Percentiles rank a stretch among this genome's conserved stretches.
Evolutionary conservation across 805 yeast species (phyloP).

Genomic region (Zygoascus ofunaensis): DNA sequence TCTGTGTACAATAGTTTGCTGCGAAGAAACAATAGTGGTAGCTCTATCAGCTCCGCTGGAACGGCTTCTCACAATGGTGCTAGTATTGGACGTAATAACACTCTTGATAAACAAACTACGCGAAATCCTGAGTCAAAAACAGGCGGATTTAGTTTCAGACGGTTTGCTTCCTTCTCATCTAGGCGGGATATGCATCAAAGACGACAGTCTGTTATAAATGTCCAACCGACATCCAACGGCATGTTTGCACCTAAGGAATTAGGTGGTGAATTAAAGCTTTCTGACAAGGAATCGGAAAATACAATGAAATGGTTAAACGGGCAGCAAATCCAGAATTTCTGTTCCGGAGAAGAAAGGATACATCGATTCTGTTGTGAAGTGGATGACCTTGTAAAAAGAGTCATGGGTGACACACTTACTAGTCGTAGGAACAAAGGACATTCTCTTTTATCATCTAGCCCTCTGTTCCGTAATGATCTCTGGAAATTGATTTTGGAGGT

Average conservation of each 20-base stretch:
- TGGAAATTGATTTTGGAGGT: constrained; percentile 19
- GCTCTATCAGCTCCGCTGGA: constrained; percentile 13
- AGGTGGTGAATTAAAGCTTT: constrained; percentile 24
- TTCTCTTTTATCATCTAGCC: constrained; percentile 15
- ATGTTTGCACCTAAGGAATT: constrained; percentile 24
- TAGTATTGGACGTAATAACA: neutral
- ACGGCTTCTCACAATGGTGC: constrained; percentile 1
- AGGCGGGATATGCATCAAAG: constrained; percentile 14
- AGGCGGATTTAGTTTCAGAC: constrained; percentile 17
- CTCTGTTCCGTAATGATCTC: constrained; percentile 16
- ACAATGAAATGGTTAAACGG: constrained; percentile 24
- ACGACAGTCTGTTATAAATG: constrained; percentile 22
- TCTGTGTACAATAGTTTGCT: constrained; percentile 5
- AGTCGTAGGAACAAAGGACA: constrained; percentile 16
- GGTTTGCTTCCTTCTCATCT: constrained; percentile 12
- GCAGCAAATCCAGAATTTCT: constrained; percentile 26
- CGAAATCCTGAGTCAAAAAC: neutral
- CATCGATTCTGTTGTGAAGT: constrained; percentile 30
- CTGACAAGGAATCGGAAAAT: constrained; percentile 28
- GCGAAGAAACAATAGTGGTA: constrained; percentile 18
- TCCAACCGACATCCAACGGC: constrained; percentile 13
- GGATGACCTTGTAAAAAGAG: constrained; percentile 11
- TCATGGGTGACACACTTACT: constrained; percentile 24
- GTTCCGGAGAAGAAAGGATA: constrained; percentile 29
- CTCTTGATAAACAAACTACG: neutral